phyloP scores from a whole-genome alignment of 768 basidiomycete genomes.

The Rhizopogon vinicolor region DNA sequence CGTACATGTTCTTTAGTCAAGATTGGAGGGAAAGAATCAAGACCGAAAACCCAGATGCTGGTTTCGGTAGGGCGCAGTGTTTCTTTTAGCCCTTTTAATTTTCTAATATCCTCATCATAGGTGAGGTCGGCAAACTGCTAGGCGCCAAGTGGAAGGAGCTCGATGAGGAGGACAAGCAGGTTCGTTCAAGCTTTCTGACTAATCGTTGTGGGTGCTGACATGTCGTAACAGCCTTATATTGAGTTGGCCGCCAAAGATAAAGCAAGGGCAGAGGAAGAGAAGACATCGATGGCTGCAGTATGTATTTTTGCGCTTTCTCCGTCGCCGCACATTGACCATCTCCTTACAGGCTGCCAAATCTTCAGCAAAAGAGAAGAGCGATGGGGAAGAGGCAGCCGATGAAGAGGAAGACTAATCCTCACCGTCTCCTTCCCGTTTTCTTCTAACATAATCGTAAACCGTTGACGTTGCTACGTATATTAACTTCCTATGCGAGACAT shows the following conservation, averaged over 20 bases:
- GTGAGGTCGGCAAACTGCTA: slow-evolving; percentile 91
- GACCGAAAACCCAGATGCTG: slow-evolving; percentile 90
- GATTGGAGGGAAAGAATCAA: slow-evolving; percentile 96
- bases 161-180: slow-evolving; percentile 88
- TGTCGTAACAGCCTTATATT: slow-evolving; percentile 66
- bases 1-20: slow-evolving; percentile 99
- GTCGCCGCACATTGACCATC: no score
- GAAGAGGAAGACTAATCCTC: slow-evolving; percentile 40
- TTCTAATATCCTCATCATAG: slow-evolving; percentile 30
- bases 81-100: neutral
- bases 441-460: slow-evolving; percentile 15
- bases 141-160: slow-evolving; percentile 98
- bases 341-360: slow-evolving; percentile 22
- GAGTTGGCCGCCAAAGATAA: slow-evolving; percentile 88
- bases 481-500: slow-evolving; percentile 23
- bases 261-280: slow-evolving; percentile 79
- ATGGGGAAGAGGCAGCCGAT: slow-evolving; percentile 28
- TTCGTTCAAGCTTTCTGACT: slow-evolving; percentile 25
- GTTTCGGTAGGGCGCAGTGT: slow-evolving; percentile 61
- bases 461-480: slow-evolving; percentile 13
- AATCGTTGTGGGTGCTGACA: slow-evolving; percentile 1
- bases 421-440: slow-evolving; percentile 3
- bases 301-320: slow-evolving; percentile 12
- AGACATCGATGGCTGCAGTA: slow-evolving; percentile 40
- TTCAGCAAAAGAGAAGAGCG: slow-evolving; percentile 29